These are phyloP conservation scores for Lasiodiplodia citricola DNA, from an alignment of 2,329 filamentous ascomycete species.

Conservation along the genomic window DNA sequence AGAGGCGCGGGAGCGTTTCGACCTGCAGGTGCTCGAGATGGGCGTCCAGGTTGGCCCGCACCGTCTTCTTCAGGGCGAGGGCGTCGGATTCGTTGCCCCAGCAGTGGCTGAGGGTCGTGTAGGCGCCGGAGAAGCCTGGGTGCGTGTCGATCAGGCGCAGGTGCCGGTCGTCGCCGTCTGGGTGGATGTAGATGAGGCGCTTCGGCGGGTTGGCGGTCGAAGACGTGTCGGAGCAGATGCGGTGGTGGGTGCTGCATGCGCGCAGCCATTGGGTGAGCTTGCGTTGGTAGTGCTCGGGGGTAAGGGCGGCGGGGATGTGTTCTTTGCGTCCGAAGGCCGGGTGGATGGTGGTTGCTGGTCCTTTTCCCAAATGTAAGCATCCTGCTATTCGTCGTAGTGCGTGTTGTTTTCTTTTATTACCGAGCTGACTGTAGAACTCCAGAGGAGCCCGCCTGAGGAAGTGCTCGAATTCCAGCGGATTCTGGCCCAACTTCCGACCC, in stretches of 20 bases:
- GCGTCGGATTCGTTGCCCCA: background rate
- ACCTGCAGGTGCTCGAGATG: background rate
- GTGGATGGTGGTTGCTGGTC: background rate
- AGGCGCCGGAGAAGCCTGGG: background rate
- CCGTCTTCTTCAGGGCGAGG: background rate
- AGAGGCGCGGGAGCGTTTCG: background rate
- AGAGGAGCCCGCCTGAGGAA: background rate
- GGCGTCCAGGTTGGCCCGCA: background rate
- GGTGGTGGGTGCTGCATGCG: background rate
- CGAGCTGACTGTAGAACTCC: background rate
- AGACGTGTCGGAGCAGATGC: background rate
- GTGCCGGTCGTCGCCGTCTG: background rate
- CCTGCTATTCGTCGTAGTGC: background rate
- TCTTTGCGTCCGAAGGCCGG: background rate
- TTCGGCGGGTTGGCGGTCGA: background rate
- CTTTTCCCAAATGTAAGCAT: background rate
- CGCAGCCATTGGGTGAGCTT: background rate
- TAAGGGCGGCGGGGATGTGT: background rate
- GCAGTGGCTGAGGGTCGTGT: background rate
- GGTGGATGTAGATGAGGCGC: background rate
- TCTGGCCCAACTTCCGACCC: background rate
- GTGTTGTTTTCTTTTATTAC: background rate
- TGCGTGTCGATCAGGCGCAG: background rate
- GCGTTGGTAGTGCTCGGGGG: background rate
- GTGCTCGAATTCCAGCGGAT: background rate